Conservation (phyloP, 306 rosid genomes). For the Boehmeria nivea region DNA sequence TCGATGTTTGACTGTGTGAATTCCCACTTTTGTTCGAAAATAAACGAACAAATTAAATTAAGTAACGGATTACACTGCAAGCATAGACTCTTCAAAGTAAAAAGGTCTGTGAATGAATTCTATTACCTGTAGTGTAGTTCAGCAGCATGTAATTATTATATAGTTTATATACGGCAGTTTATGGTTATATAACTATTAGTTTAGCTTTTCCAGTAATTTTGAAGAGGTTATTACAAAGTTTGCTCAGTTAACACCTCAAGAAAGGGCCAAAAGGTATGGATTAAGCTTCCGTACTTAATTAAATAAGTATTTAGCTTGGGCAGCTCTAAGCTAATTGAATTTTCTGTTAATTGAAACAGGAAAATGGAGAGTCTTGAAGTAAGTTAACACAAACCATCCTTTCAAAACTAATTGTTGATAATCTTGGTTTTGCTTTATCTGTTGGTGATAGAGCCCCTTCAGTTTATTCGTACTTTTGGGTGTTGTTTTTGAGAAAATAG, state of each 20-base stretch:
- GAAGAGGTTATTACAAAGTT: slow-evolving; percentile 64
- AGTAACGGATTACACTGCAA: too few species aligned
- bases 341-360: slow-evolving; percentile 43
- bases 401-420: slow-evolving; percentile 10
- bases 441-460: neutral
- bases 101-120: too few species aligned
- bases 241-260: slow-evolving; percentile 65
- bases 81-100: too few species aligned
- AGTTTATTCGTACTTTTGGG: slow-evolving; percentile 13
- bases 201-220: slow-evolving; percentile 36
- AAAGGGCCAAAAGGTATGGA: slow-evolving; percentile 70
- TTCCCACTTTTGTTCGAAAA: too few species aligned
- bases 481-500: too few species aligned
- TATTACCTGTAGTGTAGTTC: too few species aligned
- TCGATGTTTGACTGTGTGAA: too few species aligned
- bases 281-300: slow-evolving; percentile 3
- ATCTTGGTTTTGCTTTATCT: slow-evolving; percentile 6
- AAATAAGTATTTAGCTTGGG: slow-evolving; percentile 13
- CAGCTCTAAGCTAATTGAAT: slow-evolving; percentile 18
- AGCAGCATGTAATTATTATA: too few species aligned
- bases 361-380: slow-evolving; percentile 86
- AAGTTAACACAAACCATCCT: slow-evolving; percentile 24
- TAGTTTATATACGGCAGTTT: neutral
- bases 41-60: too few species aligned
- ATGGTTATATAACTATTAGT: neutral